Evolutionary conservation across 768 basidiomycete species (phyloP).

Genomic region (Tubosaeta sp.): DNA sequence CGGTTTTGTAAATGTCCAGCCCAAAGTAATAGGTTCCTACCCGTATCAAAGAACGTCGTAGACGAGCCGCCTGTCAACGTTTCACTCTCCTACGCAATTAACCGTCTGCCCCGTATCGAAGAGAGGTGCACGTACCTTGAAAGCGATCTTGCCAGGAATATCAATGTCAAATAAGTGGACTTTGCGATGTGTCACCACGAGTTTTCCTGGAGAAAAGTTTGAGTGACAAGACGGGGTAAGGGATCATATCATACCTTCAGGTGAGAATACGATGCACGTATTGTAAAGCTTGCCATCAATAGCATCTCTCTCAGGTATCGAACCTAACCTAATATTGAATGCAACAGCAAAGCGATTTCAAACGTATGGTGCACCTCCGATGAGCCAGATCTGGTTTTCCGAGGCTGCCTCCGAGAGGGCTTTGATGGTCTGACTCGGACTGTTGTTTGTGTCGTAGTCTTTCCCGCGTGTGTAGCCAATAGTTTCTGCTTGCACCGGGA

Average conservation of each 20-base stretch:
- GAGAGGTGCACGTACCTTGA: slow-evolving; percentile 55
- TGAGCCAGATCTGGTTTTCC: slow-evolving; percentile 78
- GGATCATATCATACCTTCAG: slow-evolving; percentile 45
- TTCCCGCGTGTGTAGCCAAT: slow-evolving; percentile 61
- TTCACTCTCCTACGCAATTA: slow-evolving; percentile 70
- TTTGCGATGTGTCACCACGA: slow-evolving; percentile 88
- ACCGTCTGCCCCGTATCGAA: neutral
- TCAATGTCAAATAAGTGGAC: slow-evolving; percentile 98
- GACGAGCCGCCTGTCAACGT: slow-evolving; percentile 73
- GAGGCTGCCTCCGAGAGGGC: slow-evolving; percentile 81
- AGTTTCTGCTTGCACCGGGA: slow-evolving; percentile 78
- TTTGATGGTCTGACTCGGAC: slow-evolving; percentile 71
- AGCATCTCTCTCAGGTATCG: slow-evolving; percentile 82
- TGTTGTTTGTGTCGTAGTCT: slow-evolving; percentile 51
- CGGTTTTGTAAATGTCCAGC: neutral
- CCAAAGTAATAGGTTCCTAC: slow-evolving; percentile 35
- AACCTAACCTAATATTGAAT: slow-evolving; percentile 49
- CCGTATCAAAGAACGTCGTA: slow-evolving; percentile 83
- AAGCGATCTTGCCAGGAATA: slow-evolving; percentile 86
- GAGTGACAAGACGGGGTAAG: neutral
- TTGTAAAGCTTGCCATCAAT: slow-evolving; percentile 76
- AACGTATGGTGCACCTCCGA: slow-evolving; percentile 64
- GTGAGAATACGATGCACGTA: slow-evolving; percentile 88
- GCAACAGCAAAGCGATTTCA: neutral
- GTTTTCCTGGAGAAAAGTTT: slow-evolving; percentile 54